phyloP scores from a whole-genome alignment of 1,139 yeast genomes.

The Kodamaea alishanica region DNA sequence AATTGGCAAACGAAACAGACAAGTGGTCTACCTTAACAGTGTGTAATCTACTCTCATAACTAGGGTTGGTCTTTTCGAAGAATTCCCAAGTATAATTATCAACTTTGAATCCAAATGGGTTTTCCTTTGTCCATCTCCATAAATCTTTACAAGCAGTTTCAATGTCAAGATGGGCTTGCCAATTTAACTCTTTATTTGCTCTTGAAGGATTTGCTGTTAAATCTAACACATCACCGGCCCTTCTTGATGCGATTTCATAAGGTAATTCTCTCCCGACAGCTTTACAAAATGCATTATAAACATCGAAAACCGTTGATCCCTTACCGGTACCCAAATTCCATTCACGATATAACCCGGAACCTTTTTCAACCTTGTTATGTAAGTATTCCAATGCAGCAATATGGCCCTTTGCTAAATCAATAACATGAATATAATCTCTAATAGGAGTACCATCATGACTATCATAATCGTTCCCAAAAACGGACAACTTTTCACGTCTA shows the following conservation, averaged over 20 bases:
- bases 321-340: constrained; percentile 85
- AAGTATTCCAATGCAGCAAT: constrained; percentile 66
- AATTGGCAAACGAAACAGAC: constrained; percentile 44
- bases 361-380: constrained; percentile 24
- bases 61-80: constrained; percentile 21
- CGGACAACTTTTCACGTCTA: constrained; percentile 58
- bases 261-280: constrained; percentile 70
- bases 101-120: constrained; percentile 60
- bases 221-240: constrained; percentile 77
- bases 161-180: constrained; percentile 58
- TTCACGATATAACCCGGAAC: constrained; percentile 56
- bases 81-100: constrained; percentile 35
- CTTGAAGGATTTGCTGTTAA: constrained; percentile 69
- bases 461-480: constrained; percentile 67
- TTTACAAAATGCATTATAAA: constrained; percentile 60
- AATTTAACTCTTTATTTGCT: constrained; percentile 62
- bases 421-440: constrained; percentile 78
- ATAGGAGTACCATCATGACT: constrained; percentile 80
- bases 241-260: constrained; percentile 59
- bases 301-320: constrained; percentile 75
- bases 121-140: constrained; percentile 74
- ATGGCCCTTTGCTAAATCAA: constrained; percentile 80
- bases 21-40: constrained; percentile 33
- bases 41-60: constrained; percentile 39
- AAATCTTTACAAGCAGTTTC: constrained; percentile 68